These are phyloP conservation scores for Puccinia coronata DNA, from an alignment of 1,284 basidiomycete species.

Conservation along the genomic window DNA sequence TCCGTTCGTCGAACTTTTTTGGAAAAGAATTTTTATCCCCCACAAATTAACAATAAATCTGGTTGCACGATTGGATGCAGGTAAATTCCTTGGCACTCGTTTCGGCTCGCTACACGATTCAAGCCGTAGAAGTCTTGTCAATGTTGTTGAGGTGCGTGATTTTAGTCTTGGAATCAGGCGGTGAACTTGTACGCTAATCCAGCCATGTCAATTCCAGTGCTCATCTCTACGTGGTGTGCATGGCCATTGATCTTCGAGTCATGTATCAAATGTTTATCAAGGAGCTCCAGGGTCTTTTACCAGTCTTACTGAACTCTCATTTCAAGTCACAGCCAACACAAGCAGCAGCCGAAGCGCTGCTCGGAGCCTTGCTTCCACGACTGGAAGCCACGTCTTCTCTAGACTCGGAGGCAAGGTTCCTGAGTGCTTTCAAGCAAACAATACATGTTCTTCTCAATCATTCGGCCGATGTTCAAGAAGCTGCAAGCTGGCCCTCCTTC, in stretches of 20 bases:
- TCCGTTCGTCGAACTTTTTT: conserved; percentile 64
- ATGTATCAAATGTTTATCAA: conserved; percentile 29
- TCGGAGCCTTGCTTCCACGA: not conserved
- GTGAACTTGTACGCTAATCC: not conserved
- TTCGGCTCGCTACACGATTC: conserved; percentile 74
- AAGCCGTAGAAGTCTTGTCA: conserved; percentile 73
- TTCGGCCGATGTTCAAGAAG: not conserved
- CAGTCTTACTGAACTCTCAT: conserved; percentile 14
- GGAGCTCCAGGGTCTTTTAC: not conserved
- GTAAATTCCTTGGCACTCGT: conserved; percentile 74
- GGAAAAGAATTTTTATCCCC: not conserved
- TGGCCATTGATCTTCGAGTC: too few relatives aligned
- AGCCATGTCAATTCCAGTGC: conserved; percentile 17
- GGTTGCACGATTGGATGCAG: not conserved
- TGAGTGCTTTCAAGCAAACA: conserved; percentile 34
- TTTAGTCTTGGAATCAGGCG: not conserved
- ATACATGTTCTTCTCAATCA: conserved; percentile 16
- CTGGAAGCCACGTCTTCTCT: conserved; percentile 30
- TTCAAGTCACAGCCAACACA: conserved; percentile 27
- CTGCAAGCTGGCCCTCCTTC: conserved; percentile 15
- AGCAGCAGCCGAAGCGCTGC: not conserved
- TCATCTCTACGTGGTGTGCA: conserved; percentile 46
- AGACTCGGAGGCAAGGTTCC: conserved; percentile 28
- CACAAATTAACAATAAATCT: not conserved
- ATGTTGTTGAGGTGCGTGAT: conserved; percentile 58